Base-by-base conservation (phyloP, 257 asterid genomes). In the Lithospermum erythrorhizon region DNA sequence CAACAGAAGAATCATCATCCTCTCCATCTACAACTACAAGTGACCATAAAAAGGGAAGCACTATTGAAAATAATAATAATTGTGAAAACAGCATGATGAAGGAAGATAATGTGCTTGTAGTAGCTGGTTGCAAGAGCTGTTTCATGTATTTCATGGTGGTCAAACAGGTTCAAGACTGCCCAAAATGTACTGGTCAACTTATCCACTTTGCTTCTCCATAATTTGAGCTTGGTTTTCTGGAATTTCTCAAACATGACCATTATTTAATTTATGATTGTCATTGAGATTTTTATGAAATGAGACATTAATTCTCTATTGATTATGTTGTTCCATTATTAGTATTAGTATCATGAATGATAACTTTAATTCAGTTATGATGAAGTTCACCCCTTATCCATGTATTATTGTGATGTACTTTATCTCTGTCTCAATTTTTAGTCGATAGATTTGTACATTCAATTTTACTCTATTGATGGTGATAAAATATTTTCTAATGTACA, bases 71-170 rank as follows among this genome's bases (percentile, higher is more conserved):
- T 19, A 52, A n/a, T n/a, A 19, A 18, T 17, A 52, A 19, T 20
- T 30, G 32, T 24, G 55, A 65, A 53, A 30, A 65, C 55, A 30
- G 60, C 70, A 58, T 27, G 56, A 14, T 13, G 49, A 14, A 41
- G 49, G 49, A 41, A 53, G 64, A 37, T 0, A 58, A 74, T 58
- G 95, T 83, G 59, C 81, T 87, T 0, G 99, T 93, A 21, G 95
- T 85, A 55, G 97, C 85, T 16, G 97, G 99, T 17, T 93, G 99
- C 96, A 84, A 89, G 76, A 73, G 84, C 61, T 93, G 99, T 65
- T 69, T 84, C 59, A 89, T 86, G 97, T 93, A 93, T 72, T 83
- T 81, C 79, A 93, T 93, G 99, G 95, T 93, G 73, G 95, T 95
- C 10, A 89, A 83, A 64, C 83, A 73, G 68, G 82, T 65, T 6